Conservation (phyloP, 208 protist species). For the Trypanosoma conorhini region DNA sequence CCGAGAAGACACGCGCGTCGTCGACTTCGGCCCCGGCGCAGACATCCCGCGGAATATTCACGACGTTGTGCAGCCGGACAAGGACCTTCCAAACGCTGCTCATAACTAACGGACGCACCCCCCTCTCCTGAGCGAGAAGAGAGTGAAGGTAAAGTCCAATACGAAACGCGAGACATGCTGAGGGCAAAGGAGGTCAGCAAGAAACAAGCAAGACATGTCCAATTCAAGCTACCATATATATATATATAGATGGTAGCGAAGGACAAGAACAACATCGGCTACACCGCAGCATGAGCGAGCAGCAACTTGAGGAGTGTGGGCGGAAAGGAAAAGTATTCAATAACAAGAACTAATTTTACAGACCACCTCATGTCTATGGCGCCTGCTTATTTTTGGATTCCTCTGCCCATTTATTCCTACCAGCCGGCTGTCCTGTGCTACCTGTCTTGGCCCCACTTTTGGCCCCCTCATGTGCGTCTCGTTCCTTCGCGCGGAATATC, state of each 20-base stretch:
- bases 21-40: slow-evolving; percentile 22
- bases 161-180: background rate
- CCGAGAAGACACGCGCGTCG: slow-evolving; percentile 48
- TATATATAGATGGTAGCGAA: no score
- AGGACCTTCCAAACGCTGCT: slow-evolving; percentile 37
- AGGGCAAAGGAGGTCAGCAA: no score
- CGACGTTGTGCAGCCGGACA: slow-evolving; percentile 75
- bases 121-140: background rate
- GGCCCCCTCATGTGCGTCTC: slow-evolving; percentile 49
- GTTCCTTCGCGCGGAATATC: slow-evolving; percentile 79
- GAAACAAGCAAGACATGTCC: no score
- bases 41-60: slow-evolving; percentile 61
- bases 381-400: slow-evolving; percentile 11
- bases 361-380: background rate
- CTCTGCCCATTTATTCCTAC: slow-evolving; percentile 69
- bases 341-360: no score
- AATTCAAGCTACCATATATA: no score
- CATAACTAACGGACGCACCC: background rate
- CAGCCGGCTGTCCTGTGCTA: slow-evolving; percentile 58
- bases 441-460: slow-evolving; percentile 73
- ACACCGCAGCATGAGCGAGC: no score
- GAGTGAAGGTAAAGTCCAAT: background rate
- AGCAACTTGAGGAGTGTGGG: no score
- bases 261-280: no score
- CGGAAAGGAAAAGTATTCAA: no score